Evolutionary conservation across 345 rosid genomes (phyloP).

Genomic region (Garcia nutans): DNA sequence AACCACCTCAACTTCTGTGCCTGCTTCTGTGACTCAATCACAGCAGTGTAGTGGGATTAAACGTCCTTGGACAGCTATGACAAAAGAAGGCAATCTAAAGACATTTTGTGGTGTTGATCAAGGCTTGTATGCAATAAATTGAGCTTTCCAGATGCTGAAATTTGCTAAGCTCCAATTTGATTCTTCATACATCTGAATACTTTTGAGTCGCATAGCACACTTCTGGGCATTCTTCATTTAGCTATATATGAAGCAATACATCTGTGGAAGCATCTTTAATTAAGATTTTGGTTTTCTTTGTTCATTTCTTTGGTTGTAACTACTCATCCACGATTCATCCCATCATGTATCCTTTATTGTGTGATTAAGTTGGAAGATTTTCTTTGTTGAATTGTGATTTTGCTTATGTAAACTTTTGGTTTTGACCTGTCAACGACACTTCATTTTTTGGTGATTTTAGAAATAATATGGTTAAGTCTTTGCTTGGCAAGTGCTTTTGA

Average conservation of each 20-base stretch:
- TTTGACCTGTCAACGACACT: too few species aligned
- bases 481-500: too few species aligned
- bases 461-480: too few species aligned
- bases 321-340: too few species aligned
- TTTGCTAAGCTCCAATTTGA: neutral
- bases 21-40: neutral
- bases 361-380: too few species aligned
- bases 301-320: too few species aligned
- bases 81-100: neutral
- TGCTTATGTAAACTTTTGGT: too few species aligned
- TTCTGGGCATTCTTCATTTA: neutral
- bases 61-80: conserved; percentile 6
- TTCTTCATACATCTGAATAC: conserved; percentile 1
- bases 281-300: too few species aligned
- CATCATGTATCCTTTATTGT: too few species aligned
- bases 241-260: neutral
- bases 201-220: neutral
- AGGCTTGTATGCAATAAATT: neutral
- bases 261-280: neutral
- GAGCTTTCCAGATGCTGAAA: neutral
- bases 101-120: neutral
- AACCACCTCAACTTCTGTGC: neutral
- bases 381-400: too few species aligned
- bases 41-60: neutral
- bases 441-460: too few species aligned